Evolutionary conservation across 495 filamentous ascomycete genomes (phyloP).

Genomic region (Neurospora sublineolata): DNA sequence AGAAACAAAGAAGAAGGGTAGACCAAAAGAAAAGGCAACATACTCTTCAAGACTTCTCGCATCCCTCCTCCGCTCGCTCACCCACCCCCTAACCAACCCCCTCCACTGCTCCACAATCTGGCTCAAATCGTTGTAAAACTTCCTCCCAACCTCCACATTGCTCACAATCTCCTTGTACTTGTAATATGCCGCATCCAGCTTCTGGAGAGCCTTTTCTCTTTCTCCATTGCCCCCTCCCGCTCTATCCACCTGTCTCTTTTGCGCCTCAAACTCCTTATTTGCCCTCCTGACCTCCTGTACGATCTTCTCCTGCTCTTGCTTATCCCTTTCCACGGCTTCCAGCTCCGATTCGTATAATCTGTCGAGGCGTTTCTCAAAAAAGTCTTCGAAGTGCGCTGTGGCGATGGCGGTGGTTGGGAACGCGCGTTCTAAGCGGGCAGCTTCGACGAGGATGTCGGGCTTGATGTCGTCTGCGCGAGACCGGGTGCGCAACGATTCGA

Average conservation of each 20-base stretch:
- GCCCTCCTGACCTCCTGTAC: slow-evolving; percentile 54
- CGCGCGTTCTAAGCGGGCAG: slow-evolving; percentile 72
- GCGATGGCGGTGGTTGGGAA: slow-evolving; percentile 75
- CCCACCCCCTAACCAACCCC: slow-evolving; percentile 68
- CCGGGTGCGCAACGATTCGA: slow-evolving; percentile 65
- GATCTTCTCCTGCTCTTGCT: slow-evolving; percentile 63
- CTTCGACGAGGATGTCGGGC: slow-evolving; percentile 65
- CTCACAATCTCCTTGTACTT: slow-evolving; percentile 91
- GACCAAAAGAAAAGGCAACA: slow-evolving; percentile 18
- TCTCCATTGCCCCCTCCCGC: slow-evolving; percentile 67
- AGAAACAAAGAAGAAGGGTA: neutral
- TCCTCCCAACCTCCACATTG: slow-evolving; percentile 78
- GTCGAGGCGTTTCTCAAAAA: slow-evolving; percentile 72
- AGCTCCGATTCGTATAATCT: slow-evolving; percentile 66
- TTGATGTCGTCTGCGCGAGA: slow-evolving; percentile 83
- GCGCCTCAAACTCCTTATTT: slow-evolving; percentile 62
- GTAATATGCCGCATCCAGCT: slow-evolving; percentile 81
- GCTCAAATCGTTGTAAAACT: slow-evolving; percentile 93
- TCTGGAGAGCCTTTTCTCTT: slow-evolving; percentile 76
- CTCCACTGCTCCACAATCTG: slow-evolving; percentile 65
- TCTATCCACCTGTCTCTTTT: slow-evolving; percentile 40
- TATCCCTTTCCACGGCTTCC: slow-evolving; percentile 57
- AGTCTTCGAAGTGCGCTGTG: slow-evolving; percentile 74
- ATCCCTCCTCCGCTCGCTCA: slow-evolving; percentile 67
- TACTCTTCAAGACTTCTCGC: slow-evolving; percentile 66